Evolutionary conservation across 208 protist species (phyloP).

Genomic region (Balamuthia mandrillaris): DNA sequence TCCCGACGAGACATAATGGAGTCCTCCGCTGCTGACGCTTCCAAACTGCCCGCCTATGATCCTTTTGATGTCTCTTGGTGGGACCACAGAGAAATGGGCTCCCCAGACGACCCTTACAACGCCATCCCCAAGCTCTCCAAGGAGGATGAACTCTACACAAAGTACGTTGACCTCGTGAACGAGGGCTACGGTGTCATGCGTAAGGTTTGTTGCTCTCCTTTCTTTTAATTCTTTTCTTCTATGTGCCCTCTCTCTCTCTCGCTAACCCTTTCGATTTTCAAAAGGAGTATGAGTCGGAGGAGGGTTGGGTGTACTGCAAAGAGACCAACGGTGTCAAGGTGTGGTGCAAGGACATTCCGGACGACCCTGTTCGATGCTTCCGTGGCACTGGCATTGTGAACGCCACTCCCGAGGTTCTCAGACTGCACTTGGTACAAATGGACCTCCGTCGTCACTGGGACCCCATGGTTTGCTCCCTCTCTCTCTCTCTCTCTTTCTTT

Average conservation of each 20-base stretch:
- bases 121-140: conserved; percentile 2
- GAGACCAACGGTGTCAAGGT: neutral
- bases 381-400: neutral
- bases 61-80: conserved; percentile 6
- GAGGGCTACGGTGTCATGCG: neutral
- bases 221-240: neutral
- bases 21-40: too few species aligned
- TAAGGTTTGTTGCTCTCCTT: neutral
- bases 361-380: conserved; percentile 10
- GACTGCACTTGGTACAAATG: conserved; percentile 1
- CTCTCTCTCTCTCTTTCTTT: too few species aligned
- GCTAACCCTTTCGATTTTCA: neutral
- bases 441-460: neutral
- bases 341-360: neutral
- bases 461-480: neutral
- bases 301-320: conserved; percentile 15
- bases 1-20: too few species aligned
- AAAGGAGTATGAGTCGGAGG: neutral
- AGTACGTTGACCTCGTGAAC: neutral
- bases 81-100: neutral
- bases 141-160: neutral
- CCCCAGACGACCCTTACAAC: conserved; percentile 1
- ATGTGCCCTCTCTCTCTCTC: neutral
- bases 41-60: neutral
- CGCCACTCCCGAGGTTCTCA: neutral